These are phyloP conservation scores for Panaeolus cyanescens DNA, from an alignment of 768 basidiomycete genomes.

Conservation along the genomic window DNA sequence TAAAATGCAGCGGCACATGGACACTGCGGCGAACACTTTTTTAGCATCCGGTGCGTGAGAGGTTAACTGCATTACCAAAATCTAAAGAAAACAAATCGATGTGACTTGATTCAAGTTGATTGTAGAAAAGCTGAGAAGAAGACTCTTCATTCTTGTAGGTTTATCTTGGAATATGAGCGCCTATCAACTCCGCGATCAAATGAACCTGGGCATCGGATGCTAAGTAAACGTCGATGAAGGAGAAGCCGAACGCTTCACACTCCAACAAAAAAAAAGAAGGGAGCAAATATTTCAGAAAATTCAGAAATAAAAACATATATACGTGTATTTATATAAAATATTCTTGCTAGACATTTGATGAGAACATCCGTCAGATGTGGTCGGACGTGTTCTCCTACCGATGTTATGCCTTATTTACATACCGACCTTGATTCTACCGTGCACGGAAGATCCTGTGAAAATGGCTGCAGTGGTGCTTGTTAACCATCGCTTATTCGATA, in stretches of 20 bases:
- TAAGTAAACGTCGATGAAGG: background rate
- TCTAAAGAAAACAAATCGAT: background rate
- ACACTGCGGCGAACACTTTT: no score
- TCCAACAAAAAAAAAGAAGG: no score
- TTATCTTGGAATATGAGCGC: background rate
- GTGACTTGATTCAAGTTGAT: background rate
- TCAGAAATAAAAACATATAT: background rate
- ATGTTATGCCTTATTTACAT: slow-evolving; percentile 1
- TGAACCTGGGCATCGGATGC: background rate
- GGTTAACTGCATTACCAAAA: background rate
- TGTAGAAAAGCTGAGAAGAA: background rate
- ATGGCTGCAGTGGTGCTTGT: background rate
- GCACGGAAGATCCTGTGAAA: background rate
- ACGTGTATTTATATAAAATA: background rate
- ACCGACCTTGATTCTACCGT: background rate
- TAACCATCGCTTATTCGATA: background rate
- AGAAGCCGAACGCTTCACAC: background rate
- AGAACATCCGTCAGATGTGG: background rate
- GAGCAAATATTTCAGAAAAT: no score
- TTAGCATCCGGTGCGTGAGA: background rate
- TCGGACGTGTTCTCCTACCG: background rate
- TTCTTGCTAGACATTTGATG: background rate
- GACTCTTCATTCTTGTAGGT: background rate
- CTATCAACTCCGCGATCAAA: background rate
- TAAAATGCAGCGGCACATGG: no score